Base-by-base conservation (phyloP, 306 rosid species). In the Cicer arietinum region DNA sequence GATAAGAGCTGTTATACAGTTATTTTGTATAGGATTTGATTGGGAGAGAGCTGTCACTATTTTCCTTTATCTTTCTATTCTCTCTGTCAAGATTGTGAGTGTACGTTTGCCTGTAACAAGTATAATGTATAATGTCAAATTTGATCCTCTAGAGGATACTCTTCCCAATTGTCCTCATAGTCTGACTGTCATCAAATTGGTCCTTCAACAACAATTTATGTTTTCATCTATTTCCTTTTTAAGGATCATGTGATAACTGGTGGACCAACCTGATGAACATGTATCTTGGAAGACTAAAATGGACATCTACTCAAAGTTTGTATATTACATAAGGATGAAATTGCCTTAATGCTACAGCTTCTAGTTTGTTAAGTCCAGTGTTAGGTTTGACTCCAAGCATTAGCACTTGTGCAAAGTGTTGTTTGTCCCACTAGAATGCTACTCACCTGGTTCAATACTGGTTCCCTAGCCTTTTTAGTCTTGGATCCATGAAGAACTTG, bases 211-310 rank as follows among this genome's bases (percentile, higher is more conserved):
- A 8, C 47, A 48, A 25, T 25, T 43, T 17, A 43, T 44, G 39
- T 43, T 45, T 66, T 44, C 40, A 64, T 10, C 11, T 14, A 8
- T 11, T 1, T 16, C 14, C 51, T 14, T 63, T 16, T 14, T 30
- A 10, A 25, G 13, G 25, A 48, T 12, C 42, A 12, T 50, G 14
- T 50, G 56, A 50, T 14, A 50, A 50, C 56, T 50, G 56, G 56
- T 13, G 56, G 56, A 50, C 56, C 56, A n/a, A 5, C 18, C 18
- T 50, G 56, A 50, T 50, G 56, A 68, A 43, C 69, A 41, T 66
- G 10, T 66, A 66, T 37, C 16, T 35, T 50, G 46, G 47, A 69
- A 10, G 61, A 69, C 61, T 69, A 14, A 69, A 43, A 35, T 69
- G 2, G n/a, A 41, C 14, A 12, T 64, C 16, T 63, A 14, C 69